Conservation (phyloP, 1,139 yeast genomes). For the Meyerozyma carpophila region DNA sequence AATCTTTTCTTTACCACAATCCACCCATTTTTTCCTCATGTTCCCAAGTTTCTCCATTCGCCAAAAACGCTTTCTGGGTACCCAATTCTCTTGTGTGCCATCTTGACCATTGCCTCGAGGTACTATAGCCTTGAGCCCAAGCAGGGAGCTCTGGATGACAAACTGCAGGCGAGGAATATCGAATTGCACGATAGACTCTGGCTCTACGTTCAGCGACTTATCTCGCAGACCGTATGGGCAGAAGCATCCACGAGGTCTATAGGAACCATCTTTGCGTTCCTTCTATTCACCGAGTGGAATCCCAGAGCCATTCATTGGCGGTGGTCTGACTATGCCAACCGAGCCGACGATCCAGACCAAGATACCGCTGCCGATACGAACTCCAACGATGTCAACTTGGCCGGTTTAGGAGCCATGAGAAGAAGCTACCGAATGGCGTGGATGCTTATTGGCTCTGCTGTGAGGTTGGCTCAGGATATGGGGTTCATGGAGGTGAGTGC, state of each 20-base stretch:
- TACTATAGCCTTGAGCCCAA: slow-evolving; percentile 54
- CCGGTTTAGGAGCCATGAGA: slow-evolving; percentile 81
- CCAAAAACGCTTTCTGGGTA: slow-evolving; percentile 66
- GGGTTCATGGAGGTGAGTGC: slow-evolving; percentile 72
- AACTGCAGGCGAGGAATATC: slow-evolving; percentile 40
- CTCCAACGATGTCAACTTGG: slow-evolving; percentile 43
- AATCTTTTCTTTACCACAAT: slow-evolving; percentile 66
- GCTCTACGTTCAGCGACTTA: slow-evolving; percentile 76
- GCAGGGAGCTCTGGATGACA: slow-evolving; percentile 15
- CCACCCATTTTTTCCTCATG: slow-evolving; percentile 88
- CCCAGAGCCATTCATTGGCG: slow-evolving; percentile 91
- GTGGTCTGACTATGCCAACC: slow-evolving; percentile 82
- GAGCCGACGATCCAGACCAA: slow-evolving; percentile 27
- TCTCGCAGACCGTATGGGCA: slow-evolving; percentile 91
- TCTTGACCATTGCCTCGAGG: slow-evolving; percentile 73
- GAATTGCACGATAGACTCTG: slow-evolving; percentile 75
- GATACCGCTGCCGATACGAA: slow-evolving; percentile 7
- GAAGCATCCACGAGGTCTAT: slow-evolving; percentile 85
- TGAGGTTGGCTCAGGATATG: slow-evolving; percentile 82
- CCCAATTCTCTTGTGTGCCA: slow-evolving; percentile 76
- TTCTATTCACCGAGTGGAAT: slow-evolving; percentile 91
- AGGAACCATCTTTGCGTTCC: slow-evolving; percentile 80
- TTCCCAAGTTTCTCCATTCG: slow-evolving; percentile 68
- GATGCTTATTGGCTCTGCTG: slow-evolving; percentile 88
- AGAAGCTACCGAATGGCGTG: slow-evolving; percentile 89